These are phyloP conservation scores for Penicillium glabrum DNA, from an alignment of 2,329 filamentous ascomycete species.

Conservation along the genomic window DNA sequence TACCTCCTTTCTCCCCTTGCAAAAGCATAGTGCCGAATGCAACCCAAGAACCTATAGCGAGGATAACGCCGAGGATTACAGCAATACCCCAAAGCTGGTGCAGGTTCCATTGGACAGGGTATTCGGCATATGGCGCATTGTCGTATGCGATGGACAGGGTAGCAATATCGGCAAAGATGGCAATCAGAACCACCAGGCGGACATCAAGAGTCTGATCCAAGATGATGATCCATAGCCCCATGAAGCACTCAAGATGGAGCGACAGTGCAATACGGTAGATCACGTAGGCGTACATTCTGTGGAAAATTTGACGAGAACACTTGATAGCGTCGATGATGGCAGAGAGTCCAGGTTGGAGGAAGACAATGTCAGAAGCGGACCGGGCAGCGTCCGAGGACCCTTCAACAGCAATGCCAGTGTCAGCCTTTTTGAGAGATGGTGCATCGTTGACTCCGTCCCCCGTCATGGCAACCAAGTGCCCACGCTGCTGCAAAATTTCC, in stretches of 20 bases:
- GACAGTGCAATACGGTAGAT: slow-evolving; percentile 93
- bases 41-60: slow-evolving; percentile 84
- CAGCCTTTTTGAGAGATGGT: slow-evolving; percentile 89
- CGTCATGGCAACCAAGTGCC: slow-evolving; percentile 93
- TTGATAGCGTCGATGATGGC: slow-evolving; percentile 92
- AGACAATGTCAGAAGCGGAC: slow-evolving; percentile 90
- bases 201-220: slow-evolving; percentile 82
- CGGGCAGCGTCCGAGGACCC: slow-evolving; percentile 88
- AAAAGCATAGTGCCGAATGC: slow-evolving; percentile 81
- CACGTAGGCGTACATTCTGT: slow-evolving; percentile 95
- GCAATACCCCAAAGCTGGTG: slow-evolving; percentile 95
- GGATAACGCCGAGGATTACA: slow-evolving; percentile 74
- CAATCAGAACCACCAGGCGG: slow-evolving; percentile 87
- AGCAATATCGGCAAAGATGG: slow-evolving; percentile 90
- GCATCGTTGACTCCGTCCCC: slow-evolving; percentile 95
- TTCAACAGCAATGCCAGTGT: slow-evolving; percentile 93
- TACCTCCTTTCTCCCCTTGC: slow-evolving; percentile 69
- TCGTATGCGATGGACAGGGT: slow-evolving; percentile 92
- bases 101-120: slow-evolving; percentile 91
- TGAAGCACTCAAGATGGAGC: slow-evolving; percentile 86
- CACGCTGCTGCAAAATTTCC: slow-evolving; percentile 89
- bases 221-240: slow-evolving; percentile 88
- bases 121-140: slow-evolving; percentile 82
- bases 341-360: slow-evolving; percentile 85
- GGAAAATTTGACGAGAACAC: slow-evolving; percentile 91